Conservation (phyloP, 2,329 filamentous ascomycete species). For the Cucurbitaria berberidis region DNA sequence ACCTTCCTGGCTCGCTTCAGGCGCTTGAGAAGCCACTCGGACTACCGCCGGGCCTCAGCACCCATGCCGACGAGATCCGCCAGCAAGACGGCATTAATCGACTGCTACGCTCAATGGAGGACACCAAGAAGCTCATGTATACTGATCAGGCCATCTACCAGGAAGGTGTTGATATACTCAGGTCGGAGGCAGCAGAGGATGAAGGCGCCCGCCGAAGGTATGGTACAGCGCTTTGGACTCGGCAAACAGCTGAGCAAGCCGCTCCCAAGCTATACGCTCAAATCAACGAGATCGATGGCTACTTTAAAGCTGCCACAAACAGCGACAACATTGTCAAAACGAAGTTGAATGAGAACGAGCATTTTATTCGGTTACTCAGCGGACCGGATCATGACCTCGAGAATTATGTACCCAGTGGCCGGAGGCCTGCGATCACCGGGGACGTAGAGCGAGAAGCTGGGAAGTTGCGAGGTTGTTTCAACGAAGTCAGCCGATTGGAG, state of each 20-base stretch:
- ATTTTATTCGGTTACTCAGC: slow-evolving; percentile 75
- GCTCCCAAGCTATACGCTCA: slow-evolving; percentile 75
- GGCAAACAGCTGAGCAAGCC: slow-evolving; percentile 72
- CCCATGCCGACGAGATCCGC: slow-evolving; percentile 91
- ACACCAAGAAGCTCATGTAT: slow-evolving; percentile 87
- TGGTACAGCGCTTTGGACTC: slow-evolving; percentile 84
- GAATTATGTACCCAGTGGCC: slow-evolving; percentile 86
- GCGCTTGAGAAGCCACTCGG: slow-evolving; percentile 94
- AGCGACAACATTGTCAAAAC: slow-evolving; percentile 74
- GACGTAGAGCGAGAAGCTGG: slow-evolving; percentile 80
- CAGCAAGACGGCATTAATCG: slow-evolving; percentile 85
- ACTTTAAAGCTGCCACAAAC: slow-evolving; percentile 74
- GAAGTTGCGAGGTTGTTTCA: slow-evolving; percentile 77
- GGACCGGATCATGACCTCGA: slow-evolving; percentile 82
- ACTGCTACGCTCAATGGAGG: slow-evolving; percentile 79
- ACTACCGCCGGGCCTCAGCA: slow-evolving; percentile 80
- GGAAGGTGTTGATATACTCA: slow-evolving; percentile 79
- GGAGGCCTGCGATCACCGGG: slow-evolving; percentile 78
- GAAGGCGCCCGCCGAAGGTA: slow-evolving; percentile 75
- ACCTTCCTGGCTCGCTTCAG: slow-evolving; percentile 89
- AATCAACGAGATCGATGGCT: slow-evolving; percentile 80
- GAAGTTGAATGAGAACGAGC: slow-evolving; percentile 79
- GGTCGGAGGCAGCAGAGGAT: slow-evolving; percentile 84
- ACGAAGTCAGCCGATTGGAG: slow-evolving; percentile 84
- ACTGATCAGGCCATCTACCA: slow-evolving; percentile 79